Percentiles rank a stretch among this genome's conserved stretches.
Evolutionary conservation across 495 filamentous ascomycete species (phyloP).

Genomic region (Annulohypoxylon stygium): DNA sequence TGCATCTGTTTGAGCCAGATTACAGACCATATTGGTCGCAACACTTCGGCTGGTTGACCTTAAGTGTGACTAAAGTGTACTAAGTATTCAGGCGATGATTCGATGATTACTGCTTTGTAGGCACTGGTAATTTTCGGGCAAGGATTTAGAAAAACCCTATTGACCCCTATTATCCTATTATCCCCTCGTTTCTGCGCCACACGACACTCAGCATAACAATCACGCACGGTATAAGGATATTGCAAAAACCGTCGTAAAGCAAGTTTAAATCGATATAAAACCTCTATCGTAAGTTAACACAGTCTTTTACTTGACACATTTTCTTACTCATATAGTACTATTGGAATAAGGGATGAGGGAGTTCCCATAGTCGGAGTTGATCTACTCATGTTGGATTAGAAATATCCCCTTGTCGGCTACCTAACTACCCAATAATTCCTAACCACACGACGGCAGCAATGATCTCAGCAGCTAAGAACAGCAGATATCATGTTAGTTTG

Average conservation of each 20-base stretch:
- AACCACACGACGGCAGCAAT: neutral
- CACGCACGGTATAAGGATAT: neutral
- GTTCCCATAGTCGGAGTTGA: too few relatives aligned
- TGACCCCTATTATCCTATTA: slow-evolving; percentile 4
- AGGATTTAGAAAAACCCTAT: neutral
- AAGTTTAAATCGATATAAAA: neutral
- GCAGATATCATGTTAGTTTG: neutral
- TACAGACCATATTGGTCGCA: neutral
- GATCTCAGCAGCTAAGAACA: neutral
- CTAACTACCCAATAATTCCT: neutral
- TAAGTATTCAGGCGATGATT: too few relatives aligned
- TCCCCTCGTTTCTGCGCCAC: neutral
- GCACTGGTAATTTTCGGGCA: too few relatives aligned
- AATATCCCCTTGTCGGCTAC: neutral
- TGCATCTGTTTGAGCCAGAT: neutral
- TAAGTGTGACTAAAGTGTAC: neutral
- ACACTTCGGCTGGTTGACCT: neutral
- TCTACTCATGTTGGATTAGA: too few relatives aligned
- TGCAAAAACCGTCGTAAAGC: neutral
- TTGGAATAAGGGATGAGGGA: neutral
- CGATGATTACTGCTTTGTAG: too few relatives aligned
- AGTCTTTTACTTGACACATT: neutral
- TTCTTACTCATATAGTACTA: neutral
- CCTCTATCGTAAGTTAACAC: too few relatives aligned
- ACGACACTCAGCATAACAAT: neutral